Evolutionary conservation across 768 basidiomycete genomes (phyloP), one percentile per base, ranked within the genome.

Genomic region (Rhodotorula graminis): DNA sequence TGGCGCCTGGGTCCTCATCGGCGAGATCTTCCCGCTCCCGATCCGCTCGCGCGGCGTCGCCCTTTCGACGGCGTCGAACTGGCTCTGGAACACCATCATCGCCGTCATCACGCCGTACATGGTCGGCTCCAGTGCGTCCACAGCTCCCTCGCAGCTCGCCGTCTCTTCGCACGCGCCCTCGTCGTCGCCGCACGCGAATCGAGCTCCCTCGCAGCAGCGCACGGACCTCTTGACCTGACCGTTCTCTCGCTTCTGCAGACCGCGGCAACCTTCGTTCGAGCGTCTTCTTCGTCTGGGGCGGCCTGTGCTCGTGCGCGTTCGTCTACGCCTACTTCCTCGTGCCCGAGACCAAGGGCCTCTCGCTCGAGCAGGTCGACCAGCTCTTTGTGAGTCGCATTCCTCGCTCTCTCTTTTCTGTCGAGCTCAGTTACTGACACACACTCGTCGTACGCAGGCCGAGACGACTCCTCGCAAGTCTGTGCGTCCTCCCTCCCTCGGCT

Each of bases 11-110:
- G 74, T 78, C n/a, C 63, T 78, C 76, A 85, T 85, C 74, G 89
- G 89, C 75, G 90, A 92, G 83, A 88, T 91, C 80, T 91, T 89
- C 86, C 90, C 91, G 55, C 87, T 91, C 62, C 86, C 87, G 78
- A 85, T 92, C 78, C 90, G 91, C 80, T 88, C 90, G 52, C 90
- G 91, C 82, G 89, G 86, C 69, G 88, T 93, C 84, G 89, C 86
- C 19, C 85, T 92, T 70, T 86, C 88, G n/a, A 85, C 86, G 66
- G 88, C 83, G 80, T 89, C 82, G 66, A 89, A 89, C 84, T 90
- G 89, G 88, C 81, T 90, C 61, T 91, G 88, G 88, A 92, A 92
- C 82, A 90, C 88, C 74, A 88, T 83, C 74, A 88, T 91, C 78
- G 82, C 81, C 9, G 84, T 83, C 77, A 83, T 82, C 60, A 84